Percentiles rank a stretch among this genome's conserved stretches.
Conservation (phyloP, 768 basidiomycete genomes). For the Cyclocybe aegerita region DNA sequence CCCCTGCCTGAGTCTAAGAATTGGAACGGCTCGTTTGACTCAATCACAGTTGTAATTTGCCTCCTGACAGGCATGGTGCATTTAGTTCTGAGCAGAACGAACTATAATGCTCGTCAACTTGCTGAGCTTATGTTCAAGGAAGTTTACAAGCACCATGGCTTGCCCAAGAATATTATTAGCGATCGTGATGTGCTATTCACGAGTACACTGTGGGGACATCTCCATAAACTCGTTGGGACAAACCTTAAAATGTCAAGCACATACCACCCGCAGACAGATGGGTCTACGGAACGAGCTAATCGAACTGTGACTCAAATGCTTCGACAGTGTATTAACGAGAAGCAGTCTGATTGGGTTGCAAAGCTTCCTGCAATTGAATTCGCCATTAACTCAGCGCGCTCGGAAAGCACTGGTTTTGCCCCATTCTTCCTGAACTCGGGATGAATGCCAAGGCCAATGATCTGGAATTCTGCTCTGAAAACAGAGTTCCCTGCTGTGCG, state of each 20-base stretch:
- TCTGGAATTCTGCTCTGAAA: conserved; percentile 10
- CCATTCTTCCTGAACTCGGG: conserved; percentile 17
- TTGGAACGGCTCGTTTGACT: conserved; percentile 22
- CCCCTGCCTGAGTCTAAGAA: conserved; percentile 18
- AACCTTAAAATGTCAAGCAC: conserved; percentile 26
- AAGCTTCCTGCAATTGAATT: conserved; percentile 23
- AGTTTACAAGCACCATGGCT: conserved; percentile 36
- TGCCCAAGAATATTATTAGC: conserved; percentile 36
- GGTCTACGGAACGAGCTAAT: conserved; percentile 31
- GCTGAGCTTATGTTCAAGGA: conserved; percentile 33
- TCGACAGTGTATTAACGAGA: conserved; percentile 19
- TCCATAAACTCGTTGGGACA: conserved; percentile 21
- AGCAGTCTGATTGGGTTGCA: conserved; percentile 30
- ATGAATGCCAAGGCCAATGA: conserved; percentile 10
- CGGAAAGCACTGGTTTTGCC: conserved; percentile 15
- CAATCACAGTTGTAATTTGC: conserved; percentile 28
- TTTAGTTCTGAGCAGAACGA: conserved; percentile 25
- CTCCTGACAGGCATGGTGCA: conserved; percentile 22
- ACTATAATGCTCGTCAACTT: conserved; percentile 30
- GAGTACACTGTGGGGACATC: conserved; percentile 36
- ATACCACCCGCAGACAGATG: too few species aligned
- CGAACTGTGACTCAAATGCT: conserved; percentile 30
- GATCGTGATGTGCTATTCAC: conserved; percentile 44
- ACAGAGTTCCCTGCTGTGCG: conserved; percentile 15
- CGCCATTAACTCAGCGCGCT: conserved; percentile 12